Evolutionary conservation across 1,284 basidiomycete species (phyloP), one percentile per base, ranked within the genome.

Genomic region (Stygiomarasmius scandens): DNA sequence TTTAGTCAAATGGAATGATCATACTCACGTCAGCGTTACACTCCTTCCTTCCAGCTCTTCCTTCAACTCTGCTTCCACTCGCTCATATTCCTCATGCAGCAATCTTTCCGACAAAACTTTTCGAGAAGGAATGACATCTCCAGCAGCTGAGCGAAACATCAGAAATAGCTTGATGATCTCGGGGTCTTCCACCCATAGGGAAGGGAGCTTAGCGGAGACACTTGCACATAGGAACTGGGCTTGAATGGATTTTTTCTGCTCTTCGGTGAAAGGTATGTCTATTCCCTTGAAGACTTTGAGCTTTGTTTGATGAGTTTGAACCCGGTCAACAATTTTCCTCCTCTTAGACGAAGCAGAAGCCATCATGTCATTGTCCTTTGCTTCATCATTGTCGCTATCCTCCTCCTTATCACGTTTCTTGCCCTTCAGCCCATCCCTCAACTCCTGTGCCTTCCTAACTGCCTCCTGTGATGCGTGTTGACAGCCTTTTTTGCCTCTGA

Each of bases 161-260:
- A 44, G 36, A 29, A 63, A 49, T 0, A 63, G 46, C 19, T 55
- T 59, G 23, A 48, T 27, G 50, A 63, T 58, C 38, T 63, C 62
- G 4, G 48, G 57, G 14, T 63, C 57, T 20, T 58, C 52, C n/a
- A 59, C 59, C 9, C 54, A 19, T 4, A 23, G 24, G 0, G 54
- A 46, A 12, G 57, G 43, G 6, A 44, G n/a, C 4, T 54, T 51
- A 0, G 55, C 47, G 1, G 62, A 61, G 1, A 61, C 46, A 6
- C 59, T 44, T 19, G 60, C 60, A n/a, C 55, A 50, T 0, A 59
- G 16, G 19, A 55, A 51, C 46, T 63, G 62, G 22, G 2, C 10
- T 45, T 63, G 43, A 3, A 63, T 24, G 4, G 44, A 58, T 14
- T 10, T 36, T 9, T 25, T 52, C 49, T 61, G 49, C 3, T 29